Percentiles rank a stretch among this genome's conserved stretches.
phyloP scores from a whole-genome alignment of 805 yeast species.

The Candida golubevii region DNA sequence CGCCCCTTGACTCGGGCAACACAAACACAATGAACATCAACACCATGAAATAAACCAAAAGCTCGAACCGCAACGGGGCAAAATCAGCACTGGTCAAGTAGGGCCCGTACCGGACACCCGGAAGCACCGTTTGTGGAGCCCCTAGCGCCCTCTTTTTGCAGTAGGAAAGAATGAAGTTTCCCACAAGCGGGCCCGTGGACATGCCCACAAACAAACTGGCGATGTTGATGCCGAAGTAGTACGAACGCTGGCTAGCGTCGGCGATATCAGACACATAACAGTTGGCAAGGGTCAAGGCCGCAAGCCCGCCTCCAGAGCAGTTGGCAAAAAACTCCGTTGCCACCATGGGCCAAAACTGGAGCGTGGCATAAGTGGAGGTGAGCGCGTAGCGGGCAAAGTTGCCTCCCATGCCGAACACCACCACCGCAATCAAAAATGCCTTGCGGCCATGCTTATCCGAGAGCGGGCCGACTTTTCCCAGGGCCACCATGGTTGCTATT shows the following conservation, averaged over 20 bases:
- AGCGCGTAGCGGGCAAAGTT: constrained; percentile 19
- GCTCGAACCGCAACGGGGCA: constrained; percentile 27
- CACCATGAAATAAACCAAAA: constrained; percentile 32
- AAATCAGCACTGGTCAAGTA: constrained; percentile 23
- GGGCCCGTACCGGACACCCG: not conserved
- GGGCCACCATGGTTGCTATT: constrained; percentile 43
- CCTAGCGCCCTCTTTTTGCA: not conserved
- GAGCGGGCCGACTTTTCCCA: constrained; percentile 46
- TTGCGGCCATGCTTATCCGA: constrained; percentile 38
- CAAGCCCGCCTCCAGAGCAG: constrained; percentile 56
- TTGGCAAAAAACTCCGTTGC: constrained; percentile 42
- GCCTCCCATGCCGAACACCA: constrained; percentile 19
- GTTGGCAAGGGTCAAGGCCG: constrained; percentile 54
- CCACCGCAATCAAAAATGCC: constrained; percentile 19
- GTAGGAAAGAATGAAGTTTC: constrained; percentile 21
- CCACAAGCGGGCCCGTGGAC: constrained; percentile 60
- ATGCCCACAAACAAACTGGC: constrained; percentile 58
- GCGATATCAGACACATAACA: constrained; percentile 74
- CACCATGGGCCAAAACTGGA: constrained; percentile 36
- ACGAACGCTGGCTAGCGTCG: constrained; percentile 53
- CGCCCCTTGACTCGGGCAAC: constrained; percentile 64
- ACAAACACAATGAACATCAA: constrained; percentile 25
- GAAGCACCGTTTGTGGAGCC: not conserved
- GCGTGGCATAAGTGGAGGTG: constrained; percentile 22
- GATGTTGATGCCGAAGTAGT: constrained; percentile 53